Percentiles rank a stretch among this genome's conserved stretches.
These are phyloP conservation scores for Candida frijolesensis DNA, from an alignment of 1,139 yeast species.

Conservation along the genomic window DNA sequence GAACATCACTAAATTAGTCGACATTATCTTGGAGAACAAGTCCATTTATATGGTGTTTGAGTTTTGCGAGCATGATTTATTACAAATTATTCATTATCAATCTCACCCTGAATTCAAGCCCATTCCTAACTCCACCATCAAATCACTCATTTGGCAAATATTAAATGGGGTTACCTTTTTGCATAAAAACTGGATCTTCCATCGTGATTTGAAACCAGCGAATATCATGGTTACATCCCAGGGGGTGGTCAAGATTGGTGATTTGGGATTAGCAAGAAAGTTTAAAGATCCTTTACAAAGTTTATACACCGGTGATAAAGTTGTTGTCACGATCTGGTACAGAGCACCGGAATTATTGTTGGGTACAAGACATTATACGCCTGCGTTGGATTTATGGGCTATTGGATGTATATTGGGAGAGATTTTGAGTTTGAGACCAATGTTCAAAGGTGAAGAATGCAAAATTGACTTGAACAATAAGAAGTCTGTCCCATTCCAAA, in stretches of 20 bases:
- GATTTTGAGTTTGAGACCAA: constrained; percentile 81
- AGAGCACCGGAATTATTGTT: constrained; percentile 91
- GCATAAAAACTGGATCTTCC: constrained; percentile 95
- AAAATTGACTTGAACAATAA: constrained; percentile 81
- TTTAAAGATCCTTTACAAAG: constrained; percentile 90
- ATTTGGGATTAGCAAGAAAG: constrained; percentile 89
- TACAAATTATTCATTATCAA: constrained; percentile 92
- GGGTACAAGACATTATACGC: constrained; percentile 93
- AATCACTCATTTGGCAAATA: constrained; percentile 89
- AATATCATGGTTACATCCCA: constrained; percentile 91
- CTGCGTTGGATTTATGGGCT: constrained; percentile 96
- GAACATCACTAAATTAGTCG: constrained; percentile 78
- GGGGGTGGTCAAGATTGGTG: constrained; percentile 94
- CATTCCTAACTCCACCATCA: constrained; percentile 75
- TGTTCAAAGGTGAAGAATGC: constrained; percentile 97
- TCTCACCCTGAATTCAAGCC: constrained; percentile 84
- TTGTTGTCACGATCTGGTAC: constrained; percentile 98
- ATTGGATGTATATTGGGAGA: constrained; percentile 97
- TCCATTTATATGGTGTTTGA: constrained; percentile 94
- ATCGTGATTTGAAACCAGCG: constrained; percentile 95
- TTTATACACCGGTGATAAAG: constrained; percentile 91
- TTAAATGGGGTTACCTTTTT: constrained; percentile 87
- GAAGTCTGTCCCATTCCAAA: constrained; percentile 91
- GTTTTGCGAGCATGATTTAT: constrained; percentile 91
- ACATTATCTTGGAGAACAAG: constrained; percentile 86